Conservation (phyloP, 1,284 basidiomycete genomes). For the Hemileia vastatrix region DNA sequence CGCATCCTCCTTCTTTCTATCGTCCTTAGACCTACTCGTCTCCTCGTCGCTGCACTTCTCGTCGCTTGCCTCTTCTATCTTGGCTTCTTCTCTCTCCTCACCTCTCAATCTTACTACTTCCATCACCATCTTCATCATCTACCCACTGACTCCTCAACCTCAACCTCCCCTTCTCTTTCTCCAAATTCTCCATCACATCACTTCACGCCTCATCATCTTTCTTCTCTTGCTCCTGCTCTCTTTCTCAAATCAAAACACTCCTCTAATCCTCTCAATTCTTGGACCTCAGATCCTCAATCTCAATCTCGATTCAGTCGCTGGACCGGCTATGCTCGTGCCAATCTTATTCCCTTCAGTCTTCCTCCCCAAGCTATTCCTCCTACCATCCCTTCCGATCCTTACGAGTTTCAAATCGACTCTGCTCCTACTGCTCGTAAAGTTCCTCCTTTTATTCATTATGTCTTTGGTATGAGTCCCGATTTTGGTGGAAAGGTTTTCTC, state of each 20-base stretch:
- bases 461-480: slow-evolving; percentile 17
- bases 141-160: neutral
- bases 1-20: no score
- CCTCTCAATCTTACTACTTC: no score
- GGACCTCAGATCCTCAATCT: no score
- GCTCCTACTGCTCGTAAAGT: slow-evolving; percentile 7
- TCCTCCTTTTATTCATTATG: slow-evolving; percentile 16
- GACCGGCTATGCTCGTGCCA: slow-evolving; percentile 5
- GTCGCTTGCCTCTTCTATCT: no score
- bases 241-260: no score
- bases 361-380: neutral
- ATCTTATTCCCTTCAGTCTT: neutral
- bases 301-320: no score
- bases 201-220: neutral
- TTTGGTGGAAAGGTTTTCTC: slow-evolving; percentile 23
- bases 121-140: no score
- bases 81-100: no score
- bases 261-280: no score
- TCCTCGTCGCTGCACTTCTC: no score
- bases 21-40: no score
- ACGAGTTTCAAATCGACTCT: neutral
- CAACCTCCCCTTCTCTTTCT: slow-evolving; percentile 2
- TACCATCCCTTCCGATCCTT: neutral
- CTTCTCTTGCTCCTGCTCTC: no score
- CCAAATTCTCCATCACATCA: slow-evolving; percentile 2